Conservation (phyloP, 1,139 yeast genomes). For the Geotrichum restrictum region DNA sequence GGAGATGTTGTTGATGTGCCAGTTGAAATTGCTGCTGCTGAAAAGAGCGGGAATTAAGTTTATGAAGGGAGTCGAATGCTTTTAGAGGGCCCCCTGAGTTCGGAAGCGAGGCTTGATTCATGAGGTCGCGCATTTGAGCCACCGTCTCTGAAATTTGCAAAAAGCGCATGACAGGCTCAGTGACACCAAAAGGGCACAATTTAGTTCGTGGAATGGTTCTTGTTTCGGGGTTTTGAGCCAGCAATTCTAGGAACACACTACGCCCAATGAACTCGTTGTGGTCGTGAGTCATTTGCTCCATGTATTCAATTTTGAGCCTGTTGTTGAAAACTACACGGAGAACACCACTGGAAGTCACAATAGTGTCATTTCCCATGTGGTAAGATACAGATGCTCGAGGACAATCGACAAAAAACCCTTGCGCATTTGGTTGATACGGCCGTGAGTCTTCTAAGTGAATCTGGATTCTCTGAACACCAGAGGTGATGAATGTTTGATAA, state of each 20-base stretch:
- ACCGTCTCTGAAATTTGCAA: conserved; percentile 74
- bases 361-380: conserved; percentile 65
- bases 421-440: conserved; percentile 63
- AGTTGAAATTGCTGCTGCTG: conserved; percentile 31
- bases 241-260: neutral
- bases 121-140: conserved; percentile 62
- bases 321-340: conserved; percentile 59
- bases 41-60: neutral
- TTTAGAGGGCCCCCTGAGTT: conserved; percentile 55
- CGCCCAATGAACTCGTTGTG: conserved; percentile 33
- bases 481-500: conserved; percentile 50
- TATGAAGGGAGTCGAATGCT: conserved; percentile 50
- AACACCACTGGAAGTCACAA: conserved; percentile 57
- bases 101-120: conserved; percentile 50
- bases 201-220: neutral
- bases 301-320: conserved; percentile 63
- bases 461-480: conserved; percentile 56
- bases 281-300: conserved; percentile 54
- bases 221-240: neutral
- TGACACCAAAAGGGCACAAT: conserved; percentile 52
- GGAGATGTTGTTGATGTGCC: conserved; percentile 22
- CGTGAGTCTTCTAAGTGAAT: conserved; percentile 62
- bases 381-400: conserved; percentile 54
- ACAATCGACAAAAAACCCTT: conserved; percentile 59
- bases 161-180: conserved; percentile 59